Conservation (phyloP, 108 stramenopile species). For the Nitzschia sp. region DNA sequence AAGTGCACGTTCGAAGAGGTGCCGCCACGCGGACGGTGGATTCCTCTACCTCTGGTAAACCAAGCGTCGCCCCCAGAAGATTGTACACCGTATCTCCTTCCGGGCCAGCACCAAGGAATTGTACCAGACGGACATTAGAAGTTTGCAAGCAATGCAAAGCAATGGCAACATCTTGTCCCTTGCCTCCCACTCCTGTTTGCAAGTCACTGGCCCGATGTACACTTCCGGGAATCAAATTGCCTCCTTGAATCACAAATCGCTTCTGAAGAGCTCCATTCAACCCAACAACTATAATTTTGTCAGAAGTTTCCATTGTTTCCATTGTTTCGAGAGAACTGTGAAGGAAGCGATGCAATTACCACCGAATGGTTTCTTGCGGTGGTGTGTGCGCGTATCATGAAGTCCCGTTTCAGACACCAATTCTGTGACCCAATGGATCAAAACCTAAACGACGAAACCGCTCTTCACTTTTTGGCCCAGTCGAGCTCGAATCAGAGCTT, state of each 20-base stretch:
- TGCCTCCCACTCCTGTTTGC: conserved; percentile 78
- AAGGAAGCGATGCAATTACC: too few species aligned
- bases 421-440: too few species aligned
- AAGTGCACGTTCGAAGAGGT: conserved; percentile 73
- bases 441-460: too few species aligned
- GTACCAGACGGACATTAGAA: conserved; percentile 42
- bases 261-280: conserved; percentile 84
- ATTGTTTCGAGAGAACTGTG: too few species aligned
- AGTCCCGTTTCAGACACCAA: too few species aligned
- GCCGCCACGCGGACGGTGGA: conserved; percentile 54
- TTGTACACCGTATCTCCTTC: conserved; percentile 64
- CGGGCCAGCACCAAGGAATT: conserved; percentile 73
- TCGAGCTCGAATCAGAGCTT: conserved; percentile 31
- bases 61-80: conserved; percentile 40
- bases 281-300: conserved; percentile 58
- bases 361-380: too few species aligned
- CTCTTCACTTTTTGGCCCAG: neutral
- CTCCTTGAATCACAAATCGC: conserved; percentile 61
- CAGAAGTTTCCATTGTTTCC: too few species aligned
- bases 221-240: conserved; percentile 59
- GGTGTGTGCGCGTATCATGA: too few species aligned
- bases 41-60: conserved; percentile 27
- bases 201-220: conserved; percentile 65
- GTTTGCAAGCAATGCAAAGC: conserved; percentile 54
- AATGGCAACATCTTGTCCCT: conserved; percentile 86